Evolutionary conservation across 257 asterid species (phyloP).

Genomic region (Fraxinus quadrangulata): DNA sequence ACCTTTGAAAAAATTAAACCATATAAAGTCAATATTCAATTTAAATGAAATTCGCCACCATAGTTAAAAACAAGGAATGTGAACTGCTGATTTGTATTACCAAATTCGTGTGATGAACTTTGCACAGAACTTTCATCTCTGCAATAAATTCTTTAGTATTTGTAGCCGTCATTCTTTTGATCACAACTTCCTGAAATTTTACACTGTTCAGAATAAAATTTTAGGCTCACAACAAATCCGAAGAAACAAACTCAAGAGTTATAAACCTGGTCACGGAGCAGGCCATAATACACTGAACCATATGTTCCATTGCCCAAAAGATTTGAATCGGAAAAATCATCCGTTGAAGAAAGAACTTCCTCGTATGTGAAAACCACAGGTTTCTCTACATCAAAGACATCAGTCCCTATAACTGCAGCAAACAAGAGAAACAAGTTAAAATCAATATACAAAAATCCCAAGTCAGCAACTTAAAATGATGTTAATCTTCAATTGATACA

Average conservation of each 20-base stretch:
- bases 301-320: slow-evolving; percentile 93
- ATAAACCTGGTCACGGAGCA: slow-evolving; percentile 82
- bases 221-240: neutral
- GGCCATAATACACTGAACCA: slow-evolving; percentile 88
- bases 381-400: slow-evolving; percentile 88
- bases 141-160: slow-evolving; percentile 87
- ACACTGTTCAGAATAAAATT: slow-evolving; percentile 18
- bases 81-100: slow-evolving; percentile 45
- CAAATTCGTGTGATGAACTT: slow-evolving; percentile 95
- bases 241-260: slow-evolving; percentile 19
- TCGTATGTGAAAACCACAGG: slow-evolving; percentile 72
- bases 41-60: neutral
- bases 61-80: slow-evolving; percentile 5
- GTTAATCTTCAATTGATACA: neutral
- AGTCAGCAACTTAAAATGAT: neutral
- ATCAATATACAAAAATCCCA: neutral
- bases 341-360: slow-evolving; percentile 72
- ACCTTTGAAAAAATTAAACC: slow-evolving; percentile 64
- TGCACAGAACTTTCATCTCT: slow-evolving; percentile 95
- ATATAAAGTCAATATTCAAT: slow-evolving; percentile 27
- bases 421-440: slow-evolving; percentile 17
- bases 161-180: slow-evolving; percentile 87
- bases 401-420: slow-evolving; percentile 78
- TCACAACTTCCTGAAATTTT: slow-evolving; percentile 79
- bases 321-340: slow-evolving; percentile 81